phyloP scores from a whole-genome alignment of 257 asterid species.

The Thymus mandschuricus region DNA sequence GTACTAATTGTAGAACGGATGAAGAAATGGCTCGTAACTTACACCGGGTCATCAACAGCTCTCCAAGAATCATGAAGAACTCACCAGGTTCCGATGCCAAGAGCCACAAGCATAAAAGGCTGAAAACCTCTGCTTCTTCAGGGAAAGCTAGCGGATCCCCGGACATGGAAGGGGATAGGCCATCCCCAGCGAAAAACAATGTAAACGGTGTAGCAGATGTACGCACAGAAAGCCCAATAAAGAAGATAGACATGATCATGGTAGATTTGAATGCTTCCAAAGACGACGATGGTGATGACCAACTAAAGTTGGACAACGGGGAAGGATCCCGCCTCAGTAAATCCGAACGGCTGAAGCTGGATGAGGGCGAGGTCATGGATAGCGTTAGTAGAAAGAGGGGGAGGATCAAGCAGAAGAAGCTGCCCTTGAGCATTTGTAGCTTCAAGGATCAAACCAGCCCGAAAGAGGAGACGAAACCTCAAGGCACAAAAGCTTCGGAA shows the following conservation, averaged over 20 bases:
- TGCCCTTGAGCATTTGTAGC: slow-evolving; percentile 87
- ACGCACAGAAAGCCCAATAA: slow-evolving; percentile 40
- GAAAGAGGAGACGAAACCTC: slow-evolving; percentile 54
- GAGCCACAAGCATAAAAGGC: slow-evolving; percentile 57
- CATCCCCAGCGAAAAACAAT: slow-evolving; percentile 30
- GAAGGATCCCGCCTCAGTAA: slow-evolving; percentile 39
- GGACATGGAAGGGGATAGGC: slow-evolving; percentile 36
- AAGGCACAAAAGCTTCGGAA: slow-evolving; percentile 33
- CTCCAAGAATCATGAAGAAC: slow-evolving; percentile 68
- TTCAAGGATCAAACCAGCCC: slow-evolving; percentile 67
- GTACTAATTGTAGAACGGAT: slow-evolving; percentile 52
- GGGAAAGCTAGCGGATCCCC: slow-evolving; percentile 39
- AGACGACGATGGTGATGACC: slow-evolving; percentile 33
- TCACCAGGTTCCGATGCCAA: slow-evolving; percentile 44
- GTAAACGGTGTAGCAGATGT: slow-evolving; percentile 41
- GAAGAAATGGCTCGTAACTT: slow-evolving; percentile 73
- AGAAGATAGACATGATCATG: slow-evolving; percentile 42
- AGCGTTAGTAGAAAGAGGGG: slow-evolving; percentile 68
- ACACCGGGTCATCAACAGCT: slow-evolving; percentile 68
- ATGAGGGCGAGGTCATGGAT: slow-evolving; percentile 48
- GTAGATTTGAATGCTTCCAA: slow-evolving; percentile 54
- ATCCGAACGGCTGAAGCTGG: slow-evolving; percentile 44
- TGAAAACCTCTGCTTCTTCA: slow-evolving; percentile 43
- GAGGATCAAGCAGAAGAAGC: slow-evolving; percentile 72
- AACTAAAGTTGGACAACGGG: slow-evolving; percentile 38